Evolutionary conservation across 2,329 filamentous ascomycete genomes (phyloP).

Genomic region (Penicillium polonicum): DNA sequence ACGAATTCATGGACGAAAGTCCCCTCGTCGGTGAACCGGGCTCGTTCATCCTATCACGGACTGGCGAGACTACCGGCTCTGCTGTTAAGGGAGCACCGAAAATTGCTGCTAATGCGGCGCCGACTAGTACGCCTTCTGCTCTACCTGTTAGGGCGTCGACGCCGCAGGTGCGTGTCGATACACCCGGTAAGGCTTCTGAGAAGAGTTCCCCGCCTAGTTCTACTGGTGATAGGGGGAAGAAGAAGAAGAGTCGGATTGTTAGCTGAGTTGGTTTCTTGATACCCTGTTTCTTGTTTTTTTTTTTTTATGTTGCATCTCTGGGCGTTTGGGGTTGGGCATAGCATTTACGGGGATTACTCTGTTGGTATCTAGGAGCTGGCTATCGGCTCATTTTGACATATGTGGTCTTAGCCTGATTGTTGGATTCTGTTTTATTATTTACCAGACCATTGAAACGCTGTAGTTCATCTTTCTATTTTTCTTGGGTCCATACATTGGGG

Average conservation of each 20-base stretch:
- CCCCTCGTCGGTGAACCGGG: constrained; percentile 63
- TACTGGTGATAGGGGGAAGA: constrained; percentile 37
- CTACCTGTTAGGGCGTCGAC: constrained; percentile 26
- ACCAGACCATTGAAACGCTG: too few species aligned
- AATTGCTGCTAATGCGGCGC: neutral
- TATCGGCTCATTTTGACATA: neutral
- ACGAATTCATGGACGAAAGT: constrained; percentile 65
- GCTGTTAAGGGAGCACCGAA: constrained; percentile 24
- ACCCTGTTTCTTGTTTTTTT: constrained; percentile 16
- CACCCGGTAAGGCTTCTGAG: constrained; percentile 31
- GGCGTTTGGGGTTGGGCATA: constrained; percentile 9
- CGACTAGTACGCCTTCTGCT: constrained; percentile 11
- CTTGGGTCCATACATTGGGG: neutral
- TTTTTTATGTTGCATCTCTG: constrained; percentile 7
- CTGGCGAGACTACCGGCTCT: constrained; percentile 32
- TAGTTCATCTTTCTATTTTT: neutral
- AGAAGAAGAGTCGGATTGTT: constrained; percentile 37
- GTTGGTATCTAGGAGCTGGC: neutral
- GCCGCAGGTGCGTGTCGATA: constrained; percentile 36
- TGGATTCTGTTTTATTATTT: neutral
- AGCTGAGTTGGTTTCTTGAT: constrained; percentile 27
- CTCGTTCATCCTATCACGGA: constrained; percentile 56
- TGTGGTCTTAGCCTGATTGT: neutral
- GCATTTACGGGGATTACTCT: neutral
- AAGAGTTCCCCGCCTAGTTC: constrained; percentile 37